Evolutionary conservation across 2,329 filamentous ascomycete genomes (phyloP).

Genomic region (Colletotrichum aenigma): DNA sequence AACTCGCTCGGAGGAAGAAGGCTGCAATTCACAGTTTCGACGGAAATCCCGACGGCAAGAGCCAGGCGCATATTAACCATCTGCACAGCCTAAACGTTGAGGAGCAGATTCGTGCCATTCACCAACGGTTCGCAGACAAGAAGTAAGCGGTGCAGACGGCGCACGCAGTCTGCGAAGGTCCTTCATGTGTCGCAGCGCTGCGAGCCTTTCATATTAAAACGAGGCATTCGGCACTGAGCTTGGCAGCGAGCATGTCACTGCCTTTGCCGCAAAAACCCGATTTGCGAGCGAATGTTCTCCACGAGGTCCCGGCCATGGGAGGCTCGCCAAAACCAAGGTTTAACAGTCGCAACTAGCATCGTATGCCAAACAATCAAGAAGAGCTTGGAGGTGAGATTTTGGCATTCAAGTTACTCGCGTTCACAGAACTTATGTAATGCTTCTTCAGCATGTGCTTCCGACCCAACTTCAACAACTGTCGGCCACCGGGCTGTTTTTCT

Average conservation of each 20-base stretch:
- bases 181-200: not conserved
- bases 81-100: slow-evolving; percentile 78
- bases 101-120: slow-evolving; percentile 77
- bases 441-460: not conserved
- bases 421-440: not conserved
- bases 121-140: slow-evolving; percentile 53
- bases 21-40: slow-evolving; percentile 68
- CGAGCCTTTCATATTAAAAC: not conserved
- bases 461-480: not conserved
- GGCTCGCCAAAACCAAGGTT: not conserved
- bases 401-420: not conserved
- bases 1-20: slow-evolving; percentile 76
- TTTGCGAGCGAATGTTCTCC: not conserved
- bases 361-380: not conserved
- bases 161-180: not conserved
- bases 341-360: not conserved
- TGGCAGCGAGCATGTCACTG: not conserved
- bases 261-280: not conserved
- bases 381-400: not conserved
- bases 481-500: not conserved
- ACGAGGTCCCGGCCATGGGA: not conserved
- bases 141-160: not conserved
- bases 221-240: not conserved
- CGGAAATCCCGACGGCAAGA: slow-evolving; percentile 55
- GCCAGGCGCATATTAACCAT: slow-evolving; percentile 55